phyloP scores from a whole-genome alignment of 1,284 basidiomycete genomes.

The Sanguinoderma infundibulare region DNA sequence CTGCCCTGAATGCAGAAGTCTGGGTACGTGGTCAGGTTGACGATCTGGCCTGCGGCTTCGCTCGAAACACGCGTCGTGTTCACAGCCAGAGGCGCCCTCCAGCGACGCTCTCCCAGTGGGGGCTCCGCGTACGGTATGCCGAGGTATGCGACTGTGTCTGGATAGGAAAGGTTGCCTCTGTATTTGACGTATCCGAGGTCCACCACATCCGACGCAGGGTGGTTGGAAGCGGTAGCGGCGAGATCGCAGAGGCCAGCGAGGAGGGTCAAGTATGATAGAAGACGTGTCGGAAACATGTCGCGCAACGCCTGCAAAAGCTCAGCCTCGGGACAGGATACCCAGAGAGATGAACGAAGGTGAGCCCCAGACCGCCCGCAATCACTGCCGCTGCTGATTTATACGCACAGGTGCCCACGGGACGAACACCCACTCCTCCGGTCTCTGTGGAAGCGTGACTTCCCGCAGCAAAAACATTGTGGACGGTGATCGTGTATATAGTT shows the following conservation, averaged over 20 bases:
- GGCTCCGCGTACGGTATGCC: slow-evolving; percentile 51
- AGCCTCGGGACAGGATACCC: too few species aligned
- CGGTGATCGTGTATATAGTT: not conserved
- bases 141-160: slow-evolving; percentile 58
- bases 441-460: not conserved
- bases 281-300: not conserved
- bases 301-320: not conserved
- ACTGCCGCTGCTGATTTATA: not conserved
- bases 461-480: not conserved
- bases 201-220: slow-evolving; percentile 23
- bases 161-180: slow-evolving; percentile 53
- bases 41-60: slow-evolving; percentile 40
- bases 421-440: not conserved
- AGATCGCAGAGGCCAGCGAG: not conserved
- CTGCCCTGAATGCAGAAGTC: slow-evolving; percentile 63
- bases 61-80: slow-evolving; percentile 39
- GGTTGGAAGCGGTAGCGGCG: not conserved
- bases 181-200: slow-evolving; percentile 42
- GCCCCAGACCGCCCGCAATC: not conserved
- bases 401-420: not conserved
- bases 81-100: slow-evolving; percentile 41
- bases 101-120: slow-evolving; percentile 42
- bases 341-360: not conserved
- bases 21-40: slow-evolving; percentile 55
- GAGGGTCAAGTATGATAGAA: not conserved